phyloP scores from a whole-genome alignment of 192 early-diverging fungal genomes.

The Podila verticillata region DNA sequence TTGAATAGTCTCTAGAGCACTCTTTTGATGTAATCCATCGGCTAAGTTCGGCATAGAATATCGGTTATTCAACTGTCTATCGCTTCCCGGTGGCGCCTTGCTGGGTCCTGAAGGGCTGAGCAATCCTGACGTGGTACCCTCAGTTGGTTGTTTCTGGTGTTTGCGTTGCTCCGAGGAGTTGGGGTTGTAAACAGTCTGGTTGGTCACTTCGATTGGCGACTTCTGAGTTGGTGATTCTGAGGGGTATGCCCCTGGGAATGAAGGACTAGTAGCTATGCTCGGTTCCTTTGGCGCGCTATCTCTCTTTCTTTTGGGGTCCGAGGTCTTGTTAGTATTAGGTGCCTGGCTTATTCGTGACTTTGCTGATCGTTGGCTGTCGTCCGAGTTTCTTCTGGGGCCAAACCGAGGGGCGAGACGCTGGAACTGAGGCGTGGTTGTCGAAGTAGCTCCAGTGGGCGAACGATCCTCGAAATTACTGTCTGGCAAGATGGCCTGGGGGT shows the following conservation, averaged over 20 bases:
- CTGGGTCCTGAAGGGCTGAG: slow-evolving; percentile 14
- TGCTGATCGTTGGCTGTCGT: not conserved
- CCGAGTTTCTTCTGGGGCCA: not conserved
- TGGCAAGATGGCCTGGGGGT: slow-evolving; percentile 43
- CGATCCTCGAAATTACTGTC: slow-evolving; percentile 14
- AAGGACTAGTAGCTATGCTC: slow-evolving; percentile 1
- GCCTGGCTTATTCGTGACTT: not conserved
- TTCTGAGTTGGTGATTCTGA: not conserved
- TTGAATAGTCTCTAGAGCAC: not conserved
- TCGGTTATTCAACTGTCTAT: slow-evolving; percentile 18
- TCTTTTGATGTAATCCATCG: no score
- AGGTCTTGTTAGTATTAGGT: not conserved
- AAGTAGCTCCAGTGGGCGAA: not conserved
- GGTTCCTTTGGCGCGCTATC: not conserved
- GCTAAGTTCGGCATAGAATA: slow-evolving; percentile 37
- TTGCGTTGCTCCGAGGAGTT: slow-evolving; percentile 2
- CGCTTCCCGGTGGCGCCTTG: not conserved
- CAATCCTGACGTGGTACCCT: not conserved
- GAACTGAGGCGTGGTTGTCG: not conserved
- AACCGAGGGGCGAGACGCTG: not conserved
- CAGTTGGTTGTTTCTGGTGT: not conserved
- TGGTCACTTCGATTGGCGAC: slow-evolving; percentile 1
- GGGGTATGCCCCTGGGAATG: not conserved
- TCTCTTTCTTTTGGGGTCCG: not conserved
- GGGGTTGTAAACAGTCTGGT: slow-evolving; percentile 13